Conservation (phyloP, 768 basidiomycete genomes). For the Serendipita indica region DNA sequence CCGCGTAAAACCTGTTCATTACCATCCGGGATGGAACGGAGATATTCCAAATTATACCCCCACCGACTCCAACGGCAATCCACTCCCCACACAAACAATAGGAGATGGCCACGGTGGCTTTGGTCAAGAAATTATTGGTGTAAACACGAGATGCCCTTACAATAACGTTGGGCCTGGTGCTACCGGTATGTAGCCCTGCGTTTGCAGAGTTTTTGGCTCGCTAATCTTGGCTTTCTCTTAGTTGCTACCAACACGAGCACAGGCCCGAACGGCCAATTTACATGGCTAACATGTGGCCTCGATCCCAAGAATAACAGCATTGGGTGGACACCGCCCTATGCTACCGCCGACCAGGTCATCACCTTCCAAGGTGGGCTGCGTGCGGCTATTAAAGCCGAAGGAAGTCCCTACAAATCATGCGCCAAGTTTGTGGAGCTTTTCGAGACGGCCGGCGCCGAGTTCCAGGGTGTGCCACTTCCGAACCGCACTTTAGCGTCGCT, state of each 20-base stretch:
- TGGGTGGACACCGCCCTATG: constrained; percentile 60
- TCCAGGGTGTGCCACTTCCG: not conserved
- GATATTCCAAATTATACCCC: constrained; percentile 5
- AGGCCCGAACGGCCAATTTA: constrained; percentile 28
- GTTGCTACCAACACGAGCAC: constrained; percentile 2
- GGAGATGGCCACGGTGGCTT: constrained; percentile 4
- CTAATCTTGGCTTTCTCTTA: not conserved
- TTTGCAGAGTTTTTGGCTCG: not conserved
- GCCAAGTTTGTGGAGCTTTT: constrained; percentile 36
- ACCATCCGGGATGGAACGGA: not conserved
- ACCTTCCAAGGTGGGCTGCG: constrained; percentile 5
- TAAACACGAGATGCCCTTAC: not conserved
- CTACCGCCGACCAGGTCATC: constrained; percentile 35
- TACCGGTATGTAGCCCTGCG: not conserved
- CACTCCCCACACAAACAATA: constrained; percentile 2
- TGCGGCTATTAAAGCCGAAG: constrained; percentile 11
- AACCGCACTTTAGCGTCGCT: not conserved
- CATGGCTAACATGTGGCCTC: constrained; percentile 70
- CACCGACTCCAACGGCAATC: constrained; percentile 6
- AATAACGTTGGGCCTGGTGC: not conserved
- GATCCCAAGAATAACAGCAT: constrained; percentile 19
- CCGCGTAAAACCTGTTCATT: not conserved
- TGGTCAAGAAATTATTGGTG: constrained; percentile 1
- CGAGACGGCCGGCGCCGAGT: constrained; percentile 20
- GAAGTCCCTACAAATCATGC: constrained; percentile 49